Conservation (phyloP, 345 rosid genomes). For the Pistacia integerrima region DNA sequence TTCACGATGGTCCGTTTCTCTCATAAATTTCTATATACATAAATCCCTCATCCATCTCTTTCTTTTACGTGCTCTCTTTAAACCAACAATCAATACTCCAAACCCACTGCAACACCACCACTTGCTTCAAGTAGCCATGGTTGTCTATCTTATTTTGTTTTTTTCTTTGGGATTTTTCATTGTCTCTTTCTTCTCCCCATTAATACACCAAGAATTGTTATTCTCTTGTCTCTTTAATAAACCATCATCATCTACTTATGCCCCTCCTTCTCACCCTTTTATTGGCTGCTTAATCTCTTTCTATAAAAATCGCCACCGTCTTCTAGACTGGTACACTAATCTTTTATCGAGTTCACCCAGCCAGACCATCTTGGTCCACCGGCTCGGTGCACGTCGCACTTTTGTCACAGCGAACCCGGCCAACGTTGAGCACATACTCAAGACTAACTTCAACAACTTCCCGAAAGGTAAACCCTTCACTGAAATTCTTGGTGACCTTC, state of each 20-base stretch:
- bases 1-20: too few relatives aligned
- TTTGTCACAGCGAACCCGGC: slow-evolving; percentile 63
- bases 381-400: slow-evolving; percentile 54
- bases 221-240: not conserved
- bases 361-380: slow-evolving; percentile 53
- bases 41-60: not conserved
- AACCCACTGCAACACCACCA: not conserved
- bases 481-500: slow-evolving; percentile 73
- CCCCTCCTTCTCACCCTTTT: slow-evolving; percentile 56
- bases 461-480: slow-evolving; percentile 88
- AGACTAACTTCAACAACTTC: slow-evolving; percentile 59
- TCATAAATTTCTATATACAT: not conserved
- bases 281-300: slow-evolving; percentile 71
- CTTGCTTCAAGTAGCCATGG: slow-evolving; percentile 1
- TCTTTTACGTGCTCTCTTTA: not conserved
- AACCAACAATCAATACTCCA: not conserved
- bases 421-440: slow-evolving; percentile 75
- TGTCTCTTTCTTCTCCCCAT: not conserved
- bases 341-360: slow-evolving; percentile 57
- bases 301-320: slow-evolving; percentile 59
- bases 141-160: not conserved
- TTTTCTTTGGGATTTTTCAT: slow-evolving; percentile 22
- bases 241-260: not conserved
- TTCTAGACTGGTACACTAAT: slow-evolving; percentile 74
- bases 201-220: not conserved